These are phyloP conservation scores for Pseudogymnoascus sp. DNA, from an alignment of 2,329 filamentous ascomycete species.

Conservation along the genomic window DNA sequence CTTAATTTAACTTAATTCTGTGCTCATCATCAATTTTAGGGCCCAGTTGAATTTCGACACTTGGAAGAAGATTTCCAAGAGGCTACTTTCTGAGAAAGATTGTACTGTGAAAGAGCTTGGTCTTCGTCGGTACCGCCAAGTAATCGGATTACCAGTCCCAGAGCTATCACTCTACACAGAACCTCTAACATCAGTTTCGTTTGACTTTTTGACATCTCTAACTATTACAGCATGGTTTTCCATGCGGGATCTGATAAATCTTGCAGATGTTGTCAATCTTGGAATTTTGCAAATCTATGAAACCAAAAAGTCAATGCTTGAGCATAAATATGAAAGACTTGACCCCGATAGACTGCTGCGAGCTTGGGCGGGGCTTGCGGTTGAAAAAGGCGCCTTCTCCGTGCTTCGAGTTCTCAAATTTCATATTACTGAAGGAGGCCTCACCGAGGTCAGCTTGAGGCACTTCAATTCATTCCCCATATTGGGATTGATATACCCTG, in stretches of 20 bases:
- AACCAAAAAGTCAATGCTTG: not conserved
- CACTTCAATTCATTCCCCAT: constrained; percentile 27
- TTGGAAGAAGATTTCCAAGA: constrained; percentile 26
- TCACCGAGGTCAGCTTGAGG: constrained; percentile 25
- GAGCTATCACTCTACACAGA: constrained; percentile 21
- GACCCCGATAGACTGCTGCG: constrained; percentile 24
- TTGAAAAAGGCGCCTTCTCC: constrained; percentile 22
- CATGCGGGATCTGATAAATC: constrained; percentile 23
- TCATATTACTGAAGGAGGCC: constrained; percentile 21
- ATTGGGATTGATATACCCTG: constrained; percentile 16
- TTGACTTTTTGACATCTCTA: constrained; percentile 27
- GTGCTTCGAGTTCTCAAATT: constrained; percentile 28
- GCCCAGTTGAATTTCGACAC: constrained; percentile 21
- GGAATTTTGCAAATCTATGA: constrained; percentile 26
- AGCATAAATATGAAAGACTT: not conserved
- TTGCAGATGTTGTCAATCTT: constrained; percentile 27
- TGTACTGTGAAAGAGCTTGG: constrained; percentile 17
- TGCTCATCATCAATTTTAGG: constrained; percentile 15
- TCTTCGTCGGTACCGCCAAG: constrained; percentile 20
- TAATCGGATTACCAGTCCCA: constrained; percentile 19
- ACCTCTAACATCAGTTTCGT: constrained; percentile 24
- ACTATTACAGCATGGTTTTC: constrained; percentile 25
- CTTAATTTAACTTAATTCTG: not conserved
- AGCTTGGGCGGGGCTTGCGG: constrained; percentile 25
- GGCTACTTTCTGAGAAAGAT: constrained; percentile 16